Evolutionary conservation across 345 rosid genomes (phyloP).

Genomic region (Litchi chinensis): DNA sequence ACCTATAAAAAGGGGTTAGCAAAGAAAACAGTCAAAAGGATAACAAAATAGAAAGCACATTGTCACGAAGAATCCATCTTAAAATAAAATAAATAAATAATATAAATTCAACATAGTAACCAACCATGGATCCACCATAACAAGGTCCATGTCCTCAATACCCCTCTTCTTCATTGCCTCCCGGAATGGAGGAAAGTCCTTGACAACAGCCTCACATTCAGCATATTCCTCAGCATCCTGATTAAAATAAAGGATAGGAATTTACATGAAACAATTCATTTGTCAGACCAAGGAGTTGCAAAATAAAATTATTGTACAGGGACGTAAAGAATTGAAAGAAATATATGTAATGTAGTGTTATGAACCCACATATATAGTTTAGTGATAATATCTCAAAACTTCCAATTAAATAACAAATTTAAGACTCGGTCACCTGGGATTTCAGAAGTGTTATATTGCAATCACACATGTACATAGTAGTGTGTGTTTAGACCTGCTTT

Average conservation of each 20-base stretch:
- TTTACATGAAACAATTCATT: conserved; percentile 1
- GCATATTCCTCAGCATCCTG: conserved; percentile 78
- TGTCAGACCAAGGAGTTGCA: neutral
- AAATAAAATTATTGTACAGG: neutral
- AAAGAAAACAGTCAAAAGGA: conserved; percentile 12
- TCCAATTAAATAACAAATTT: neutral
- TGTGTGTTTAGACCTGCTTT: neutral
- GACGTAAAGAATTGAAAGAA: neutral
- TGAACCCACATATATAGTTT: neutral
- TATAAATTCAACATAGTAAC: conserved; percentile 22
- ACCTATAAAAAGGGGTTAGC: conserved; percentile 37
- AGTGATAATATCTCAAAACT: neutral
- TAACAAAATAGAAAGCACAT: conserved; percentile 5
- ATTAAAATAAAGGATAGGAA: conserved; percentile 20
- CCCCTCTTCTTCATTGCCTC: conserved; percentile 85
- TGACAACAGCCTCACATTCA: conserved; percentile 76
- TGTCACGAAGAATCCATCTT: neutral
- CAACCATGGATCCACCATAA: conserved; percentile 80
- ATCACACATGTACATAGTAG: neutral
- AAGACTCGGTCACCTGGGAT: neutral
- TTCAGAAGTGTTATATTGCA: neutral
- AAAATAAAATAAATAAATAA: neutral
- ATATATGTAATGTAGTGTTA: neutral
- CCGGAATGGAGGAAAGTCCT: conserved; percentile 59
- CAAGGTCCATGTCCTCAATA: conserved; percentile 74